Conservation (phyloP, 495 filamentous ascomycete genomes). For the Letharia lupina region DNA sequence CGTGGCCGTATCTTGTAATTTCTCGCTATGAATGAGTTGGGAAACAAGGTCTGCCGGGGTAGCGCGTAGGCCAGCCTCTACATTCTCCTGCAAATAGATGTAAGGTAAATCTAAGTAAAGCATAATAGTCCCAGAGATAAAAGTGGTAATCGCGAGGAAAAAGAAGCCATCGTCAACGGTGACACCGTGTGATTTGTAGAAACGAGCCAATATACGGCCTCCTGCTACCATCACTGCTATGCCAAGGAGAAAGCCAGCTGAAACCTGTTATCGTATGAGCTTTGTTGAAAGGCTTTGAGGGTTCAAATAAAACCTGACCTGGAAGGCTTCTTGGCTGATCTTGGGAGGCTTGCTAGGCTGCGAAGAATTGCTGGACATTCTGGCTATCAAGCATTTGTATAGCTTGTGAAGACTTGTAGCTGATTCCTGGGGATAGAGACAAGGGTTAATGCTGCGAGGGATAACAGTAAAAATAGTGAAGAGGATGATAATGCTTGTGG, state of each 20-base stretch:
- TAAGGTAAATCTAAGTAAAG: conserved; percentile 21
- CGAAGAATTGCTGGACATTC: conserved; percentile 1
- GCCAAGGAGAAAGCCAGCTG: conserved; percentile 15
- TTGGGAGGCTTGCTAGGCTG: conserved; percentile 8
- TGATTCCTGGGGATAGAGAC: background rate
- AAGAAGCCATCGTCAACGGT: conserved; percentile 22
- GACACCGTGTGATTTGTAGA: conserved; percentile 1
- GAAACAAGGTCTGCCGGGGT: conserved; percentile 13
- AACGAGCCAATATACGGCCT: conserved; percentile 15
- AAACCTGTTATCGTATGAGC: conserved; percentile 5
- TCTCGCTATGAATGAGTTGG: conserved; percentile 15
- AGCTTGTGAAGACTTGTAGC: background rate
- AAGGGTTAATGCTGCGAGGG: background rate
- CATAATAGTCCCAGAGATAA: conserved; percentile 13
- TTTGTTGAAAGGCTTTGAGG: background rate
- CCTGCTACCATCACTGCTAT: conserved; percentile 15
- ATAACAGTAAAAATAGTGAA: background rate
- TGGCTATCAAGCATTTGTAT: background rate
- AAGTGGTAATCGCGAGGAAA: conserved; percentile 10
- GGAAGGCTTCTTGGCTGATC: conserved; percentile 12
- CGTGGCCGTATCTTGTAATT: conserved; percentile 13
- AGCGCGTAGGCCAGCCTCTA: conserved; percentile 15
- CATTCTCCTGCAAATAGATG: conserved; percentile 19
- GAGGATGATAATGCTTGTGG: background rate
- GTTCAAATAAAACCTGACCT: background rate